phyloP scores from a whole-genome alignment of 805 yeast genomes.

The Yarrowia hollandica region DNA sequence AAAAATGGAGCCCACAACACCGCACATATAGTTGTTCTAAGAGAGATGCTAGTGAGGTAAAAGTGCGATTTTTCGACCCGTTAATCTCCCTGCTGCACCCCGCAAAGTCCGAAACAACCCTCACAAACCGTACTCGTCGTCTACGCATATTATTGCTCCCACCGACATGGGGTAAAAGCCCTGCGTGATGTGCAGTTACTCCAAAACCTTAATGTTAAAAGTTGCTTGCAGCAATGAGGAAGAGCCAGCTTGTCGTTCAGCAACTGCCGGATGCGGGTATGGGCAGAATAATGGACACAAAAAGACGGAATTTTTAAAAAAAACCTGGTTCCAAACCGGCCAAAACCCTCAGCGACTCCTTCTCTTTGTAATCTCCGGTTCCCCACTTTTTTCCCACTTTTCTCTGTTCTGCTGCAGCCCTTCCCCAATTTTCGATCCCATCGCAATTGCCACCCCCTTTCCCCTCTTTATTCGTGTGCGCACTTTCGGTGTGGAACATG shows the following conservation, averaged over 20 bases:
- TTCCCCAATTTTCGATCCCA: no score
- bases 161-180: conserved; percentile 22
- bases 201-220: neutral
- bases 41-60: neutral
- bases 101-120: no score
- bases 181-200: conserved; percentile 21
- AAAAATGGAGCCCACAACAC: neutral
- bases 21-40: neutral
- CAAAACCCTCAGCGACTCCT: no score
- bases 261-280: conserved; percentile 25
- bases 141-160: neutral
- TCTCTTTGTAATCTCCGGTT: no score
- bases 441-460: no score
- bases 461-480: conserved; percentile 6
- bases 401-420: no score
- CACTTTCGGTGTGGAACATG: conserved; percentile 21
- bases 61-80: no score
- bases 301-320: no score
- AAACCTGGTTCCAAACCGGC: neutral
- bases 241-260: neutral
- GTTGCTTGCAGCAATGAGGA: conserved; percentile 4
- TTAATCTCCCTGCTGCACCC: no score
- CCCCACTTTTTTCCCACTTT: neutral
- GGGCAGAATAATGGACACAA: no score
- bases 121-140: no score